Evolutionary conservation across 495 filamentous ascomycete genomes (phyloP).

Genomic region (Neurospora hispaniola): DNA sequence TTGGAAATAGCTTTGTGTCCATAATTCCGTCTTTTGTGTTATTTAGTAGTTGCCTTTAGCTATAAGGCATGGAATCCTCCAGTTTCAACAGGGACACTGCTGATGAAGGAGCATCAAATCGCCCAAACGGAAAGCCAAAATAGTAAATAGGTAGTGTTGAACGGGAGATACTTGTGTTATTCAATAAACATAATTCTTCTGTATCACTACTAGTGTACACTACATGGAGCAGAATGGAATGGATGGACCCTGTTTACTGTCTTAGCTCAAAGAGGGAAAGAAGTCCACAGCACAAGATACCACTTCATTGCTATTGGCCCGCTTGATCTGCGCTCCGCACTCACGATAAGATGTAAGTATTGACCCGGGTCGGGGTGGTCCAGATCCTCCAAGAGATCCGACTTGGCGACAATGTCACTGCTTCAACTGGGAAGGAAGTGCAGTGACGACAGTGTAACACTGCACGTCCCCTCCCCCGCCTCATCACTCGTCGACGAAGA

Average conservation of each 20-base stretch:
- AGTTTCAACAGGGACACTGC: background rate
- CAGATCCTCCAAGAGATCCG: background rate
- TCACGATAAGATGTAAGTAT: background rate
- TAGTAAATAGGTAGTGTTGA: background rate
- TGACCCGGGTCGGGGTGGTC: background rate
- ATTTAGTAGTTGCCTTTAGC: background rate
- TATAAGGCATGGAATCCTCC: background rate
- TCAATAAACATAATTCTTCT: background rate
- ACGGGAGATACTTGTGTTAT: background rate
- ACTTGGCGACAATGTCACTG: background rate
- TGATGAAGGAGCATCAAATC: background rate
- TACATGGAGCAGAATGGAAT: background rate
- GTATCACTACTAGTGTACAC: too few relatives aligned
- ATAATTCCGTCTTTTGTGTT: background rate
- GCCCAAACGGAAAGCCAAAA: background rate
- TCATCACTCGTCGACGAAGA: background rate
- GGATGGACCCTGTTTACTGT: background rate
- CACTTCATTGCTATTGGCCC: background rate
- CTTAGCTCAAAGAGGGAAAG: background rate
- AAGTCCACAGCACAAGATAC: background rate
- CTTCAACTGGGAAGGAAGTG: background rate
- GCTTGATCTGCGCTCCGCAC: background rate
- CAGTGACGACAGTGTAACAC: background rate
- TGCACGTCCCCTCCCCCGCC: background rate
- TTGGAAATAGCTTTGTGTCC: too few relatives aligned